Conservation (phyloP, 345 rosid species). For the Chamaenerion angustifolium region DNA sequence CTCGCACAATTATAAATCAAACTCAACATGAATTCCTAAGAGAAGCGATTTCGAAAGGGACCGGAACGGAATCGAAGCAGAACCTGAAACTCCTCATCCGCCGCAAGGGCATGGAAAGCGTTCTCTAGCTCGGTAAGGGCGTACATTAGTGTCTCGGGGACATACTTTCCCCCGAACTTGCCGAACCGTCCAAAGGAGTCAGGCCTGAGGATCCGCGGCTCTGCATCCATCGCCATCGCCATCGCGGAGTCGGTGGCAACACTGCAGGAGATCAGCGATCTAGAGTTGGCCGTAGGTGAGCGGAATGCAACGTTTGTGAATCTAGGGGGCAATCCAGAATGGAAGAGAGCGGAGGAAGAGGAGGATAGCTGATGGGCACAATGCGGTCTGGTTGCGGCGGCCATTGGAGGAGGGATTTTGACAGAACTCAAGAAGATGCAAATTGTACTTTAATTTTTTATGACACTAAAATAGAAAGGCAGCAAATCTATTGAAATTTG, state of each 20-base stretch:
- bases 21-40: neutral
- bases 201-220: constrained; percentile 48
- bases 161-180: constrained; percentile 80
- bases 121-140: constrained; percentile 78
- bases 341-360: constrained; percentile 9
- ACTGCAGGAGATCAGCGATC: constrained; percentile 32
- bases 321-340: constrained; percentile 13
- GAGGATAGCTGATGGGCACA: constrained; percentile 1
- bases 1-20: neutral
- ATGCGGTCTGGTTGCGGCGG: no score
- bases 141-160: constrained; percentile 83
- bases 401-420: no score
- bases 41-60: neutral
- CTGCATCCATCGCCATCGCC: constrained; percentile 32
- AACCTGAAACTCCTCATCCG: constrained; percentile 69
- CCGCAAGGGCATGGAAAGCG: constrained; percentile 48
- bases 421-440: no score
- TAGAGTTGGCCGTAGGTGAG: constrained; percentile 6
- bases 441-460: no score
- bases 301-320: constrained; percentile 11
- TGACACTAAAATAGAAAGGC: no score
- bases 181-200: constrained; percentile 87
- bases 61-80: neutral
- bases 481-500: no score
- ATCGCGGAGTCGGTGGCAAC: constrained; percentile 30